A percentile compares a stretch with the other conserved stretches of the same genome.
These are phyloP conservation scores for Lepiota venenata DNA, from an alignment of 768 basidiomycete species.

Conservation along the genomic window DNA sequence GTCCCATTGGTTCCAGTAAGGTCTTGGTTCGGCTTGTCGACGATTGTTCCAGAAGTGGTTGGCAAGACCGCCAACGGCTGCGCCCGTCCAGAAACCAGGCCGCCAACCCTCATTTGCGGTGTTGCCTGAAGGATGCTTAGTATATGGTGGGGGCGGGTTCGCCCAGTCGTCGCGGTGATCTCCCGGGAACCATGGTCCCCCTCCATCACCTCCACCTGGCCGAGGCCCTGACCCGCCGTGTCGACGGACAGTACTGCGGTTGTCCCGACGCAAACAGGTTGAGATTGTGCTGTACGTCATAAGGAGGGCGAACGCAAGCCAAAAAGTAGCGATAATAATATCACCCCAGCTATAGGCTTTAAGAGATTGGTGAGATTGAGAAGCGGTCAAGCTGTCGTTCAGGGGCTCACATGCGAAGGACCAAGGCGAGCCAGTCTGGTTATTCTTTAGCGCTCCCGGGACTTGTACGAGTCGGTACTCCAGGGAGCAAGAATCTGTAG, in stretches of 20 bases:
- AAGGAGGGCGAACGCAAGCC: conserved; percentile 48
- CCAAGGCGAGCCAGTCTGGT: conserved; percentile 23
- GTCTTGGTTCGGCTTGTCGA: conserved; percentile 21
- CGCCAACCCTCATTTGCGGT: conserved; percentile 37
- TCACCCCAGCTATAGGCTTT: conserved; percentile 46
- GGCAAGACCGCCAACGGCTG: conserved; percentile 68
- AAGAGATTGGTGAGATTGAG: background rate
- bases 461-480: conserved; percentile 80
- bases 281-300: conserved; percentile 57
- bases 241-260: conserved; percentile 14
- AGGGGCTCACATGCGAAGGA: conserved; percentile 26
- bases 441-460: conserved; percentile 41
- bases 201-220: conserved; percentile 35
- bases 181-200: conserved; percentile 52
- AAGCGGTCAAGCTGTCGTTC: background rate
- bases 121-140: conserved; percentile 31
- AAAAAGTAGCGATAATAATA: conserved; percentile 53
- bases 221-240: conserved; percentile 29
- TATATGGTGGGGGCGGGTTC: conserved; percentile 54
- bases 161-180: conserved; percentile 32
- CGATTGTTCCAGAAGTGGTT: conserved; percentile 49
- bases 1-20: conserved; percentile 19
- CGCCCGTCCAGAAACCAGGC: conserved; percentile 87
- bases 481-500: conserved; percentile 78
- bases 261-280: conserved; percentile 43